Evolutionary conservation across 352 stramenopile species (phyloP).

Genomic region (Paralagenidium karlingii): DNA sequence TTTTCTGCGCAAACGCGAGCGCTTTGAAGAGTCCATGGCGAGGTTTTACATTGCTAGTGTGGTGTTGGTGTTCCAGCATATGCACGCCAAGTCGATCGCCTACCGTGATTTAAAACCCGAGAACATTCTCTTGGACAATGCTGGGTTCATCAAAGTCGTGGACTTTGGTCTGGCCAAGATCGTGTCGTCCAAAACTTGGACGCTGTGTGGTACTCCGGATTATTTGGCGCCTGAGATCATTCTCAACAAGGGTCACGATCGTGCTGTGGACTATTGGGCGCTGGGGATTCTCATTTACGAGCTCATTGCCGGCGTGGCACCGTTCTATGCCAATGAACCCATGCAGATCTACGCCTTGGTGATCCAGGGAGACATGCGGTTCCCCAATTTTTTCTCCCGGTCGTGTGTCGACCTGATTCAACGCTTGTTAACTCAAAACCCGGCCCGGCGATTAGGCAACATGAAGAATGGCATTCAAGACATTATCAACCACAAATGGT

Average conservation of each 20-base stretch:
- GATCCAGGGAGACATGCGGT: constrained; percentile 78
- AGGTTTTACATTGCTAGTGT: constrained; percentile 86
- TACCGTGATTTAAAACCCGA: constrained; percentile 88
- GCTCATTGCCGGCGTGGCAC: constrained; percentile 71
- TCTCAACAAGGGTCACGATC: constrained; percentile 83
- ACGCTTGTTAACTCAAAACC: constrained; percentile 74
- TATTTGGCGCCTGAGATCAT: constrained; percentile 91
- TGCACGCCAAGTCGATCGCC: constrained; percentile 83
- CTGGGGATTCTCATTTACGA: constrained; percentile 86
- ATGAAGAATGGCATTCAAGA: constrained; percentile 79
- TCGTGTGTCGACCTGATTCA: constrained; percentile 77
- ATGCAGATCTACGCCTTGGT: constrained; percentile 90
- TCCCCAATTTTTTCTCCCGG: constrained; percentile 59
- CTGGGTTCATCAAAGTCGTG: constrained; percentile 83
- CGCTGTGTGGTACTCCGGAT: constrained; percentile 85
- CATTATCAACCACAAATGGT: constrained; percentile 80
- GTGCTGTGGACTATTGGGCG: constrained; percentile 86
- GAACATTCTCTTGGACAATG: constrained; percentile 77
- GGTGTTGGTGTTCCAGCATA: constrained; percentile 82
- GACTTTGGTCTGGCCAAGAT: constrained; percentile 90
- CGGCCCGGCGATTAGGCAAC: constrained; percentile 56
- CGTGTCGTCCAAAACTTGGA: constrained; percentile 79
- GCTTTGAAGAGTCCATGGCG: constrained; percentile 61
- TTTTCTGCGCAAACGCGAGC: constrained; percentile 61
- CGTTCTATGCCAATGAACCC: constrained; percentile 84